phyloP scores from a whole-genome alignment of 1,284 basidiomycete genomes.

The Trichosporon faecale region DNA sequence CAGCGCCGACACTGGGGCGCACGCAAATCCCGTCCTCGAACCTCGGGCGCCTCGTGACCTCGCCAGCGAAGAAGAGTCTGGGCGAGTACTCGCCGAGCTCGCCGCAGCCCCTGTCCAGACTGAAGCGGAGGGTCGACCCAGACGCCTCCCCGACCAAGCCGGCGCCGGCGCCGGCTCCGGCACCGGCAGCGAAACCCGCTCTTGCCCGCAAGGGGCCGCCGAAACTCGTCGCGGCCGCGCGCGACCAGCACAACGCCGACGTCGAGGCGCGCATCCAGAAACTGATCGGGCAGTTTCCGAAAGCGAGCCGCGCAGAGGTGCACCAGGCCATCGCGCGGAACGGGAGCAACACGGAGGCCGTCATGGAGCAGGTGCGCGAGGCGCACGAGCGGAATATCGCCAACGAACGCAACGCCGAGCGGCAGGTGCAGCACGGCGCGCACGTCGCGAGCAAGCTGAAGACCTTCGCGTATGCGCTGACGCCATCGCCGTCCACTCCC shows the following conservation, averaged over 20 bases:
- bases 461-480: slow-evolving; percentile 13
- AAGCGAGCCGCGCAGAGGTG: slow-evolving; percentile 22
- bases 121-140: slow-evolving; percentile 27
- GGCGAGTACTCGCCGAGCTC: slow-evolving; percentile 24
- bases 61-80: not conserved
- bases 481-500: not conserved
- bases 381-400: slow-evolving; percentile 1
- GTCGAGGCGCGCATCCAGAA: slow-evolving; percentile 21
- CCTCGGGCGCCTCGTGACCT: not conserved
- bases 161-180: not conserved
- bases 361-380: slow-evolving; percentile 26
- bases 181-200: slow-evolving; percentile 18
- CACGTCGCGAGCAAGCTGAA: not conserved
- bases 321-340: slow-evolving; percentile 21
- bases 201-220: slow-evolving; percentile 20
- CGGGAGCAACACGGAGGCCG: slow-evolving; percentile 20
- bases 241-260: slow-evolving; percentile 20
- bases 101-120: slow-evolving; percentile 26
- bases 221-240: slow-evolving; percentile 18
- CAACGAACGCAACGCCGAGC: not conserved
- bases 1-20: not conserved
- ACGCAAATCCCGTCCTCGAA: slow-evolving; percentile 20
- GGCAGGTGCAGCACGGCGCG: not conserved
- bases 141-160: slow-evolving; percentile 22
- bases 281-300: slow-evolving; percentile 27